Percentiles rank a stretch among this genome's conserved stretches.
Evolutionary conservation across 2,329 filamentous ascomycete species (phyloP).

Genomic region (Aspergillus fumigatus): DNA sequence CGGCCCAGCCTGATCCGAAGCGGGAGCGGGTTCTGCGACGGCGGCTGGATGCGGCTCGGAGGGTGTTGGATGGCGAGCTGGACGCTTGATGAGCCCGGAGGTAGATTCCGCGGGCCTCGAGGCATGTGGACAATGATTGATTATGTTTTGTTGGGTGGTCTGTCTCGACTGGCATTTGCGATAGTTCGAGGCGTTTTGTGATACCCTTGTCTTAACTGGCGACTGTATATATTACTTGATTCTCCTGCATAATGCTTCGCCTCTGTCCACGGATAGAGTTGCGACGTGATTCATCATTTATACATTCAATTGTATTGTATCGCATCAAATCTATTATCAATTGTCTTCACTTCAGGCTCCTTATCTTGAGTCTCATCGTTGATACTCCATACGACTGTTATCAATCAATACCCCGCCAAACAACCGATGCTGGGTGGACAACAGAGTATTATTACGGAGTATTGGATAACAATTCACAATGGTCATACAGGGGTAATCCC

Average conservation of each 20-base stretch:
- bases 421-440: neutral
- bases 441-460: neutral
- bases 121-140: conserved; percentile 20
- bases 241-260: neutral
- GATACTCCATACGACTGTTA: neutral
- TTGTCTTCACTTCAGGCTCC: neutral
- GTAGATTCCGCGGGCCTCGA: no score
- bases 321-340: neutral
- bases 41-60: conserved; percentile 69
- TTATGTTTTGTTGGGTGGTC: neutral
- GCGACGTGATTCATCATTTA: neutral
- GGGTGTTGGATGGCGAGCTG: conserved; percentile 66
- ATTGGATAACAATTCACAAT: neutral
- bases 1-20: conserved; percentile 51
- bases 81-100: conserved; percentile 6
- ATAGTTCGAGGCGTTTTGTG: neutral
- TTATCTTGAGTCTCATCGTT: neutral
- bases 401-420: neutral
- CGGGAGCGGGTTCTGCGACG: conserved; percentile 61
- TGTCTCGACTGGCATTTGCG: neutral
- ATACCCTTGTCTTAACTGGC: neutral
- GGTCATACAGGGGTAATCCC: neutral
- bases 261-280: neutral
- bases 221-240: neutral
- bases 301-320: neutral